Evolutionary conservation across 2,329 filamentous ascomycete genomes (phyloP).

Genomic region (Fusarium heterosporum): DNA sequence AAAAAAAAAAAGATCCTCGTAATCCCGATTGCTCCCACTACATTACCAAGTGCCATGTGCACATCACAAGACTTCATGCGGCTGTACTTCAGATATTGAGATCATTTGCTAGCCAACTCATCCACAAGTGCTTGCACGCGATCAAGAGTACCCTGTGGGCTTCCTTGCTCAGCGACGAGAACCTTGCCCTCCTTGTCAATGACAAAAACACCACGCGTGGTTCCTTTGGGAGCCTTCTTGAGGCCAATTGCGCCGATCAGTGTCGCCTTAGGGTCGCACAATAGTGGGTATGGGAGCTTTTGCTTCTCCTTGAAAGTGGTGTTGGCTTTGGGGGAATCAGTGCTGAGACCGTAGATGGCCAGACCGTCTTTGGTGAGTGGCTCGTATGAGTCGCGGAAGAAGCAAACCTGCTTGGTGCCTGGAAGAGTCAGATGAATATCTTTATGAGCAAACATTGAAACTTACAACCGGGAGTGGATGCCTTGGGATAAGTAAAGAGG

Average conservation of each 20-base stretch:
- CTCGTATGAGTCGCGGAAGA: conserved; percentile 88
- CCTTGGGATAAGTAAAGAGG: conserved; percentile 95
- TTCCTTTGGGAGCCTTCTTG: conserved; percentile 85
- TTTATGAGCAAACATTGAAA: conserved; percentile 9
- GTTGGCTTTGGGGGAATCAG: conserved; percentile 90
- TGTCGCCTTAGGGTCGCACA: conserved; percentile 81
- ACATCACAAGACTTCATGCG: neutral
- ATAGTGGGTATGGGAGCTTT: conserved; percentile 85
- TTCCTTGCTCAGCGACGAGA: conserved; percentile 77
- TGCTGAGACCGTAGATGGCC: conserved; percentile 88
- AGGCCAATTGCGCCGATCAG: conserved; percentile 90
- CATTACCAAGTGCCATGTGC: neutral
- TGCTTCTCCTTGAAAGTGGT: conserved; percentile 93
- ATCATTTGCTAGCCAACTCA: conserved; percentile 49
- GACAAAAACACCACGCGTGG: conserved; percentile 87
- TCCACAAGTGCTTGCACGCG: conserved; percentile 79
- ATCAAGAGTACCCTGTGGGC: conserved; percentile 81
- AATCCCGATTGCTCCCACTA: neutral
- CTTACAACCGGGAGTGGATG: conserved; percentile 94
- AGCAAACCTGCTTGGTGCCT: conserved; percentile 94
- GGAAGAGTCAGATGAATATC: conserved; percentile 17
- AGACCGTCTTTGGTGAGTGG: conserved; percentile 82
- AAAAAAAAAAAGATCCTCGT: neutral
- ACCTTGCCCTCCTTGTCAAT: conserved; percentile 86
- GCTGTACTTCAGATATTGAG: neutral